These are phyloP conservation scores for Fagopyrum homotropicum DNA, from an alignment of 148 eudicot genomes.

Conservation along the genomic window DNA sequence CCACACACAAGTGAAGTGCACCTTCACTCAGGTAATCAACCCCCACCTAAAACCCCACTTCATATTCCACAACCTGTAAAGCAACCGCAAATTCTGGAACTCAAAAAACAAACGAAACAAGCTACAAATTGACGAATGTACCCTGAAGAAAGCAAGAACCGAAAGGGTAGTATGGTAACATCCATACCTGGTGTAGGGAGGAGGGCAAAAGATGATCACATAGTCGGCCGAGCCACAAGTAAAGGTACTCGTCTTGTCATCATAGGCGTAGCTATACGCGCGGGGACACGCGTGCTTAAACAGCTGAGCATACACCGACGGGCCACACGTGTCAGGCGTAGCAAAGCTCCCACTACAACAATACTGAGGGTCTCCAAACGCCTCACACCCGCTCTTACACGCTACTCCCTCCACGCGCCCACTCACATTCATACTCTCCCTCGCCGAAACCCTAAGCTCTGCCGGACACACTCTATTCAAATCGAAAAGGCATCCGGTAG, in stretches of 20 bases:
- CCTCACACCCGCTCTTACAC: constrained; percentile 98
- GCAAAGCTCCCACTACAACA: constrained; percentile 71
- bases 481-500: constrained; percentile 85
- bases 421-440: constrained; percentile 30
- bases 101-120: neutral
- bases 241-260: constrained; percentile 92
- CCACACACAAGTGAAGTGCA: neutral
- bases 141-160: constrained; percentile 7
- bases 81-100: constrained; percentile 7
- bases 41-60: neutral
- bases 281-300: constrained; percentile 89
- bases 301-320: constrained; percentile 56
- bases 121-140: constrained; percentile 12
- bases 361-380: constrained; percentile 77
- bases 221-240: constrained; percentile 79
- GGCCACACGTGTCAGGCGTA: constrained; percentile 85
- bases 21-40: neutral
- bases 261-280: constrained; percentile 91
- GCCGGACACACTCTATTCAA: constrained; percentile 66
- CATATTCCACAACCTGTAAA: neutral
- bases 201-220: constrained; percentile 73
- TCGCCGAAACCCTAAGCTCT: constrained; percentile 39
- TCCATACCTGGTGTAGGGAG: constrained; percentile 78
- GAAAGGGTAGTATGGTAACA: constrained; percentile 3
- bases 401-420: constrained; percentile 41